These are phyloP conservation scores for Piloderma croceum DNA, from an alignment of 768 basidiomycete species.

Conservation along the genomic window DNA sequence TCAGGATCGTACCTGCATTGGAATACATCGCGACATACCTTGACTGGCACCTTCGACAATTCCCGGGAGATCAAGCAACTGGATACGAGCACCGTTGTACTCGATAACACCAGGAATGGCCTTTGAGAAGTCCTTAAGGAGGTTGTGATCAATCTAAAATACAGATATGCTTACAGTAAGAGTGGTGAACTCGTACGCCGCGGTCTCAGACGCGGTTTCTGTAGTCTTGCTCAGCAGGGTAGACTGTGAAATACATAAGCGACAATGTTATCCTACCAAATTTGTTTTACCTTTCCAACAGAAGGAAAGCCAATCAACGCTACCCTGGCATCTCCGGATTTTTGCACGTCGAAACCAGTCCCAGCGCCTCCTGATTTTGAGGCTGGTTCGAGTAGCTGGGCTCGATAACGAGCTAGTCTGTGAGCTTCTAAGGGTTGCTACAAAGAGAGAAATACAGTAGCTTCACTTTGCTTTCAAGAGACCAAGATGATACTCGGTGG, in stretches of 20 bases:
- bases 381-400: constrained; percentile 88
- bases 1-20: not conserved
- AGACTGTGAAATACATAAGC: constrained; percentile 44
- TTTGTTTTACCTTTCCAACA: constrained; percentile 66
- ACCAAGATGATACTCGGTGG: constrained; percentile 92
- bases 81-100: constrained; percentile 89
- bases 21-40: constrained; percentile 29
- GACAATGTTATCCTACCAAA: not conserved
- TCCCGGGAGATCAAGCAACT: constrained; percentile 91
- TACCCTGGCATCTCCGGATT: constrained; percentile 83
- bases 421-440: no score
- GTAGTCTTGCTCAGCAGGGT: constrained; percentile 90
- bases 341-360: constrained; percentile 85
- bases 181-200: constrained; percentile 95
- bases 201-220: constrained; percentile 81
- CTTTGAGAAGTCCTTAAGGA: constrained; percentile 29
- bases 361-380: constrained; percentile 78
- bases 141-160: not conserved
- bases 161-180: constrained; percentile 52
- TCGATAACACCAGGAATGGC: constrained; percentile 98
- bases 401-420: constrained; percentile 92
- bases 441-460: no score
- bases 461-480: constrained; percentile 89
- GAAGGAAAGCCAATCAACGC: constrained; percentile 95
- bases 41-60: constrained; percentile 93